Conservation (phyloP, 2,329 filamentous ascomycete genomes). For the Emmonsiellopsis sp. region DNA sequence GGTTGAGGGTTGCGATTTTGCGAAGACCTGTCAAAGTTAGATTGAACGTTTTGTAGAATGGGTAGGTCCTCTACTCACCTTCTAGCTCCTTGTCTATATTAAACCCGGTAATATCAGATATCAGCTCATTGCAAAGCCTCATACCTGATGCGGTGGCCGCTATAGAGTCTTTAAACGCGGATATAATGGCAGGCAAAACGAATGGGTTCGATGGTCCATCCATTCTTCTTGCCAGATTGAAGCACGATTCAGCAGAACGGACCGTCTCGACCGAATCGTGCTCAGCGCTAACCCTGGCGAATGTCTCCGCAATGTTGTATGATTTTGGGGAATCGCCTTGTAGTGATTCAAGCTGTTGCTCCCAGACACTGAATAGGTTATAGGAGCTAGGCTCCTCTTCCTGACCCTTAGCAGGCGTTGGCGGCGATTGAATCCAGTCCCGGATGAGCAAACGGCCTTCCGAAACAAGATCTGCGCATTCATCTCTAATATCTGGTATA, state of each 20-base stretch:
- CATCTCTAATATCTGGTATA: conserved; percentile 41
- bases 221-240: conserved; percentile 26
- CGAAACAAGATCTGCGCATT: conserved; percentile 45
- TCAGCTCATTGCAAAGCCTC: conserved; percentile 50
- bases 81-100: conserved; percentile 35
- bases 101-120: conserved; percentile 51
- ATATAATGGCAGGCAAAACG: conserved; percentile 39
- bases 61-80: conserved; percentile 23
- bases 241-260: conserved; percentile 23
- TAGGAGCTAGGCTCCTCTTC: conserved; percentile 2
- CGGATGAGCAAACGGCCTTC: conserved; percentile 42
- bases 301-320: conserved; percentile 34
- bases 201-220: conserved; percentile 36
- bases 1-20: conserved; percentile 47
- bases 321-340: conserved; percentile 22
- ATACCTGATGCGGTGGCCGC: conserved; percentile 39
- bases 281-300: conserved; percentile 30
- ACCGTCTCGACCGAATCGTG: conserved; percentile 17
- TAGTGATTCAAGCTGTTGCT: conserved; percentile 24
- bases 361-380: conserved; percentile 25
- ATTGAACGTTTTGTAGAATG: not conserved
- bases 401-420: not conserved
- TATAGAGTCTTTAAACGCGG: conserved; percentile 41
- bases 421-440: conserved; percentile 28
- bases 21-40: conserved; percentile 31